A percentile compares a stretch with the other conserved stretches of the same genome.
phyloP scores from a whole-genome alignment of 2,329 filamentous ascomycete genomes.

The Coniochaeta prunicola region DNA sequence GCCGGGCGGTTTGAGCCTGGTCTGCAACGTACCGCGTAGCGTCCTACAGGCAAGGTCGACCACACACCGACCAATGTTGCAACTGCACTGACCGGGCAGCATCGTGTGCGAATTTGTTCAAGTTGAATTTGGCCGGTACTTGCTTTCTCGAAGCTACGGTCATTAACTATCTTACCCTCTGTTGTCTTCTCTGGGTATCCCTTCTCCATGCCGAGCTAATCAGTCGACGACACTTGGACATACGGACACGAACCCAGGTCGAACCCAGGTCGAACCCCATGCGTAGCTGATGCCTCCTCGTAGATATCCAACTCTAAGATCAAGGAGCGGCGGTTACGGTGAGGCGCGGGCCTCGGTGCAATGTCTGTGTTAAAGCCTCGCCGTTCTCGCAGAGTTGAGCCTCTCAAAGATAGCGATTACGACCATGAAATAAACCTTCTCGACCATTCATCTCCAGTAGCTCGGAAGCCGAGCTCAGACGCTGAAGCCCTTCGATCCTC shows the following conservation, averaged over 20 bases:
- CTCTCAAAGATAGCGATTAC: slow-evolving; percentile 53
- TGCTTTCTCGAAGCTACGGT: too few species aligned
- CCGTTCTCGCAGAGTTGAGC: slow-evolving; percentile 47
- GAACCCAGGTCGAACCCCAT: neutral
- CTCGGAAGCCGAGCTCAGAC: neutral
- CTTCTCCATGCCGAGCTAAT: neutral
- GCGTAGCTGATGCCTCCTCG: neutral
- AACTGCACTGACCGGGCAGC: neutral
- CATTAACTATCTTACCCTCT: too few species aligned
- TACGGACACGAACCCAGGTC: neutral
- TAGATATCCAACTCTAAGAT: neutral
- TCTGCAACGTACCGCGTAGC: neutral
- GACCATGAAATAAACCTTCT: slow-evolving; percentile 66
- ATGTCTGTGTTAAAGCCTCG: slow-evolving; percentile 34
- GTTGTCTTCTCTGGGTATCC: too few species aligned
- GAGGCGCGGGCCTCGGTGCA: slow-evolving; percentile 11
- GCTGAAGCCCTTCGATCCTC: neutral
- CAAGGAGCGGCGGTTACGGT: slow-evolving; percentile 4
- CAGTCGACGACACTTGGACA: neutral
- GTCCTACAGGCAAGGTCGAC: neutral
- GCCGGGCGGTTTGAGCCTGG: neutral
- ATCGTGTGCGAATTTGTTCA: too few species aligned
- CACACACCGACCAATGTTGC: neutral
- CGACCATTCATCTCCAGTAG: slow-evolving; percentile 35
- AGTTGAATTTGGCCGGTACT: too few species aligned